Evolutionary conservation across 352 stramenopile genomes (phyloP), one percentile per base, ranked within the genome.

Genomic region (Pythium folliculosum): DNA sequence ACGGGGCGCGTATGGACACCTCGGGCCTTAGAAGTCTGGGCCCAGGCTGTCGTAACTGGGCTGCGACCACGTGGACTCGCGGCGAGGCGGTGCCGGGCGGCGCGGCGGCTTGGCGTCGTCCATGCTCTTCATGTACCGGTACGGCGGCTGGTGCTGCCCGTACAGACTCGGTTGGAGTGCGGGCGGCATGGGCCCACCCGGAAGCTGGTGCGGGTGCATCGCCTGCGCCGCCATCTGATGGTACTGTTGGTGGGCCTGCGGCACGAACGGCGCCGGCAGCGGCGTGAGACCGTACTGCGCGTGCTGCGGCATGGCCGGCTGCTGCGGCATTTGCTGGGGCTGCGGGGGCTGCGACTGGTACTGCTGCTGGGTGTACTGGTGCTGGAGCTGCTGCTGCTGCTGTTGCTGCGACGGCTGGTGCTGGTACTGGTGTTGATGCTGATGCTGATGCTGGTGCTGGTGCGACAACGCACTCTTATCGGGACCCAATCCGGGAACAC

Each of bases 91-190:
- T 3, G 55, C 52, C 12, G 57, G 69, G 6, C 63, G 63, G 27
- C 63, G 63, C 10, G 64, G 59, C 9, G 63, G 45, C 75, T 85
- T 77, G 55, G 48, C 53, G 51, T 91, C 77, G 44, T 90, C 84
- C 76, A 90, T 88, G 53, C 66, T 78, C 60, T 89, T 90, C 62
- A 88, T 70, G 66, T 91, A 92, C 23, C 83, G 84, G 60, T 78
- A 92, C 65, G 63, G 75, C 45, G 86, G 80, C 6, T 69, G 67
- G 21, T 69, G 67, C 22, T 30, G 56, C 21, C 21, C 19, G 61
- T 69, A 73, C 25, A 22, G 49, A 25, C 48, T 25, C 23, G 58
- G 56, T 49, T 73, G 67, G 19, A 43, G 53, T 5, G 54, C 52
- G 43, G 60, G 67, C 9, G 57, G 60, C 10, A 54, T 32, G 5